phyloP scores from a whole-genome alignment of 768 basidiomycete species.

The Cystoderma amianthinum region DNA sequence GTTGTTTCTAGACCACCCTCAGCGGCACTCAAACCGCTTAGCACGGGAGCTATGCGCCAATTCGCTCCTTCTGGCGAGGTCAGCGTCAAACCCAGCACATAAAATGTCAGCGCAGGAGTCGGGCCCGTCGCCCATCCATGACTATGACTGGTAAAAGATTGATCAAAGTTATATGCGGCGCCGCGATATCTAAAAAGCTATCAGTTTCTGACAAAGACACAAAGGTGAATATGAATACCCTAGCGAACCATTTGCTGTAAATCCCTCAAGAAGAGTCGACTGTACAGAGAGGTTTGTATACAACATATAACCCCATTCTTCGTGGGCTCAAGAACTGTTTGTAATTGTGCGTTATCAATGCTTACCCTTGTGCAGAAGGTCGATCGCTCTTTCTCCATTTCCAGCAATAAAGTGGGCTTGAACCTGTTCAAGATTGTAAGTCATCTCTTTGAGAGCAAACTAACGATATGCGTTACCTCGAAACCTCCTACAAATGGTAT shows the following conservation, averaged over 20 bases:
- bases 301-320: constrained; percentile 42
- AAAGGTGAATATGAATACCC: no score
- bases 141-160: constrained; percentile 37
- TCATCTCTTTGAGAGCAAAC: no score
- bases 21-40: constrained; percentile 30
- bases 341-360: no score
- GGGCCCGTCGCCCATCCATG: constrained; percentile 46
- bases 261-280: constrained; percentile 38
- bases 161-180: constrained; percentile 36
- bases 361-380: constrained; percentile 30
- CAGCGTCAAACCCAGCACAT: constrained; percentile 35
- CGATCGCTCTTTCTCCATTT: constrained; percentile 37
- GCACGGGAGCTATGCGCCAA: constrained; percentile 36
- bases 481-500: constrained; percentile 46
- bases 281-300: constrained; percentile 33
- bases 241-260: constrained; percentile 38
- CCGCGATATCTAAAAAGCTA: constrained; percentile 27
- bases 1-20: constrained; percentile 40
- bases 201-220: no score
- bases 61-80: constrained; percentile 31
- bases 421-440: no score
- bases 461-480: constrained; percentile 25
- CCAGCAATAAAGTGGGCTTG: constrained; percentile 44
- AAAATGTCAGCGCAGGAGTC: constrained; percentile 40
- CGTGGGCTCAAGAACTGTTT: no score